Evolutionary conservation across 306 rosid species (phyloP).

Genomic region (Cucumis hystrix): DNA sequence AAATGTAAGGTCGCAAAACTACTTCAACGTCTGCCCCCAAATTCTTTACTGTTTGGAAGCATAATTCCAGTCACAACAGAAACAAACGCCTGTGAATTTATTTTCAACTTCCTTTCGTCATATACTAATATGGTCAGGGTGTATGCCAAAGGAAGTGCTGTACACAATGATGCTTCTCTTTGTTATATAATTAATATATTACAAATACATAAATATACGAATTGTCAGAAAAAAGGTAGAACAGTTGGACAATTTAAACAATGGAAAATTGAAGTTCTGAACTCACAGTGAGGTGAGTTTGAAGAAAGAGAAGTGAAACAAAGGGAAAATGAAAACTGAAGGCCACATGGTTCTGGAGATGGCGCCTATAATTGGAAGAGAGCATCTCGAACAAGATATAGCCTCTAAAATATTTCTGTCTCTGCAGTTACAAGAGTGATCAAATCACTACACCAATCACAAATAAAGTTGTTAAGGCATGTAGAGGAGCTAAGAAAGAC

Average conservation of each 20-base stretch:
- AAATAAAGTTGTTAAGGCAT: constrained; percentile 9
- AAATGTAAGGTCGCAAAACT: neutral
- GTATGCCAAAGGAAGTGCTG: neutral
- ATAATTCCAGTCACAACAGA: neutral
- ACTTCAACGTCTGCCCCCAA: neutral
- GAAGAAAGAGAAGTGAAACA: constrained; percentile 11
- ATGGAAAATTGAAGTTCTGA: neutral
- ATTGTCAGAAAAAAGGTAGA: neutral
- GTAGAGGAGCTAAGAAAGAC: constrained; percentile 1
- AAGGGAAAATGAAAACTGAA: constrained; percentile 7
- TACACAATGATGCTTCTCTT: neutral
- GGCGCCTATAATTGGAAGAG: constrained; percentile 26
- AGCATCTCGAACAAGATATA: constrained; percentile 31
- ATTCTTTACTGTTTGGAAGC: neutral
- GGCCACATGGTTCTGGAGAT: constrained; percentile 27
- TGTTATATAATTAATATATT: neutral
- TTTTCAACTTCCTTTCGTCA: neutral
- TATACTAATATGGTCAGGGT: neutral
- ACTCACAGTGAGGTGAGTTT: neutral
- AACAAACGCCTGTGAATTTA: neutral
- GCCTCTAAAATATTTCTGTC: constrained; percentile 24
- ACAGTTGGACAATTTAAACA: neutral
- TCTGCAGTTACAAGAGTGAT: constrained; percentile 43
- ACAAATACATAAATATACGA: neutral
- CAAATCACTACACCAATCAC: neutral